These are phyloP conservation scores for Mortierella sp. DNA, from an alignment of 371 early-diverging fungal species.

Conservation along the genomic window DNA sequence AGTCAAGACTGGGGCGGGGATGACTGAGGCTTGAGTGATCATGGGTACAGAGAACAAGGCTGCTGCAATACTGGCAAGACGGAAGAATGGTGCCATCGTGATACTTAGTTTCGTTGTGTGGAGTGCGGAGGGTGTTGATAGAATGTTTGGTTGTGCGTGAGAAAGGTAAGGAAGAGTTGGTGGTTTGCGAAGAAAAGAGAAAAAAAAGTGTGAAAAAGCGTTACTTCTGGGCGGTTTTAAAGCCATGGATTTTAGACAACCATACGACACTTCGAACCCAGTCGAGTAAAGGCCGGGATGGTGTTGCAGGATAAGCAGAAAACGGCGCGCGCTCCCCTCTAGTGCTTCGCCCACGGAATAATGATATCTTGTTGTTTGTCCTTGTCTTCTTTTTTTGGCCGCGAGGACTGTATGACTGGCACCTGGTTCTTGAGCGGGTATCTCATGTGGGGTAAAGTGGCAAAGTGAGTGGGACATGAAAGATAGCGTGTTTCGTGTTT, in stretches of 20 bases:
- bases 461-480: no score
- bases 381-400: no score
- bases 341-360: neutral
- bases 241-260: neutral
- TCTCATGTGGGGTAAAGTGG: neutral
- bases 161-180: neutral
- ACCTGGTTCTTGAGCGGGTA: neutral
- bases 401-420: no score
- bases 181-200: neutral
- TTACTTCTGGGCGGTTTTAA: neutral
- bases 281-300: neutral
- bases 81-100: neutral
- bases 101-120: neutral
- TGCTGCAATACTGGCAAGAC: neutral
- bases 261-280: neutral
- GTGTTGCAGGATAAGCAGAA: neutral
- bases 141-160: neutral
- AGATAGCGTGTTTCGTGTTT: no score
- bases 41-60: neutral
- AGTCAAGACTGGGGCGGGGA: neutral
- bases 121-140: neutral
- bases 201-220: neutral
- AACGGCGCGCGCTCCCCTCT: neutral
- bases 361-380: no score
- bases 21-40: conserved; percentile 1